These are phyloP conservation scores for Penicillium sp. DNA, from an alignment of 2,329 filamentous ascomycete species.

Conservation along the genomic window DNA sequence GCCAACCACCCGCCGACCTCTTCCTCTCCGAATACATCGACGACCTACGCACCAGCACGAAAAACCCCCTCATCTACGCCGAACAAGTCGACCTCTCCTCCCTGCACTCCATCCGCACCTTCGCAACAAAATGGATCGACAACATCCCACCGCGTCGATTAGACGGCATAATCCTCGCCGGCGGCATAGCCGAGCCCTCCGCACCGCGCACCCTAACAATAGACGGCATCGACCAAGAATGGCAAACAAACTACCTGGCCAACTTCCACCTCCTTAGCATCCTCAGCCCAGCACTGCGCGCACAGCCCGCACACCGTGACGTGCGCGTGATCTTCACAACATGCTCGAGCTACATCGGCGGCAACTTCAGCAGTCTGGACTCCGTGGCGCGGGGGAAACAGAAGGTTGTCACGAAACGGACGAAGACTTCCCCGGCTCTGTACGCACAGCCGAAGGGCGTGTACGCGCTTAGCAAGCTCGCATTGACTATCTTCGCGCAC, in stretches of 20 bases:
- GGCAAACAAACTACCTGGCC: conserved; percentile 92
- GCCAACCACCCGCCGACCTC: conserved; percentile 73
- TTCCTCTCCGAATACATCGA: conserved; percentile 93
- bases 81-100: conserved; percentile 89
- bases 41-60: conserved; percentile 72
- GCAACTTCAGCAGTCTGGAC: conserved; percentile 56
- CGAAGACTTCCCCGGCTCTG: not conserved
- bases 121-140: conserved; percentile 97
- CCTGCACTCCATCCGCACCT: conserved; percentile 84
- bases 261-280: conserved; percentile 95
- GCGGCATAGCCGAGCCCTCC: conserved; percentile 63
- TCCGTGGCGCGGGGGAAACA: conserved; percentile 18
- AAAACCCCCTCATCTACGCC: conserved; percentile 87
- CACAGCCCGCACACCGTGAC: conserved; percentile 90
- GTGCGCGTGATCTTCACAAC: conserved; percentile 83
- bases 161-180: conserved; percentile 89
- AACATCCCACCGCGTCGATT: conserved; percentile 84
- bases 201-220: conserved; percentile 59
- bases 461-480: conserved; percentile 67
- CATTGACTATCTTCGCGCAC: conserved; percentile 82
- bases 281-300: conserved; percentile 81
- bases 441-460: conserved; percentile 33
- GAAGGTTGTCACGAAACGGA: not conserved
- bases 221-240: conserved; percentile 83
- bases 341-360: conserved; percentile 83